Percentiles rank a stretch among this genome's conserved stretches.
phyloP scores from a whole-genome alignment of 2,329 filamentous ascomycete species.

The Botrytis elliptica region DNA sequence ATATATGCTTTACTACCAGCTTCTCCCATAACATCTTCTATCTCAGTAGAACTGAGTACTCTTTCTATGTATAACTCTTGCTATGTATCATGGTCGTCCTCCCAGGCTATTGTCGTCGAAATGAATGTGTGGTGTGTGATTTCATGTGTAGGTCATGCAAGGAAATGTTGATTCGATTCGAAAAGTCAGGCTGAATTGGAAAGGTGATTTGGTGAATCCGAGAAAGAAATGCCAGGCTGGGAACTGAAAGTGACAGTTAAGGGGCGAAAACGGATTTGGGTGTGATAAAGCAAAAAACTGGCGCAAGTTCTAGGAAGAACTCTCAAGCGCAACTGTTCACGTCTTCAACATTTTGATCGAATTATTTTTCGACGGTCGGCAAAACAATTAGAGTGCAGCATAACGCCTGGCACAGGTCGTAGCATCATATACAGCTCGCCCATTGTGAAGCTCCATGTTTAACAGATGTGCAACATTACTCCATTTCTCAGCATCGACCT shows the following conservation, averaged over 20 bases:
- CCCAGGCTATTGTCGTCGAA: neutral
- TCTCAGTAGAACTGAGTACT: neutral
- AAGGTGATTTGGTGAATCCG: neutral
- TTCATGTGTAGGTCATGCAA: neutral
- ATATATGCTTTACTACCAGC: neutral
- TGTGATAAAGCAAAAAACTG: neutral
- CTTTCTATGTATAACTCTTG: constrained; percentile 6
- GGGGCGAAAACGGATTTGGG: neutral
- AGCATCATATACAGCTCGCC: constrained; percentile 1
- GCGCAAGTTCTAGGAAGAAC: neutral
- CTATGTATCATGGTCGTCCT: constrained; percentile 2
- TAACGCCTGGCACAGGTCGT: constrained; percentile 17
- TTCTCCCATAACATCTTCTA: neutral
- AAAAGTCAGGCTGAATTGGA: neutral
- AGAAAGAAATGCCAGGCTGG: neutral
- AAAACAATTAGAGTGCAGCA: constrained; percentile 6
- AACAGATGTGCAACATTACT: constrained; percentile 24
- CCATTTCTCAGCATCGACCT: constrained; percentile 33
- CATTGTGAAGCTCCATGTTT: constrained; percentile 3
- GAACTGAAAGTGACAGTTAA: neutral
- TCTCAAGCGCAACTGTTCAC: neutral
- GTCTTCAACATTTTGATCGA: neutral
- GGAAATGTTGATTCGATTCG: neutral
- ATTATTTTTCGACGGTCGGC: neutral
- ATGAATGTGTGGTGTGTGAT: neutral